Conservation (phyloP, 345 rosid species). For the Salix viminalis region DNA sequence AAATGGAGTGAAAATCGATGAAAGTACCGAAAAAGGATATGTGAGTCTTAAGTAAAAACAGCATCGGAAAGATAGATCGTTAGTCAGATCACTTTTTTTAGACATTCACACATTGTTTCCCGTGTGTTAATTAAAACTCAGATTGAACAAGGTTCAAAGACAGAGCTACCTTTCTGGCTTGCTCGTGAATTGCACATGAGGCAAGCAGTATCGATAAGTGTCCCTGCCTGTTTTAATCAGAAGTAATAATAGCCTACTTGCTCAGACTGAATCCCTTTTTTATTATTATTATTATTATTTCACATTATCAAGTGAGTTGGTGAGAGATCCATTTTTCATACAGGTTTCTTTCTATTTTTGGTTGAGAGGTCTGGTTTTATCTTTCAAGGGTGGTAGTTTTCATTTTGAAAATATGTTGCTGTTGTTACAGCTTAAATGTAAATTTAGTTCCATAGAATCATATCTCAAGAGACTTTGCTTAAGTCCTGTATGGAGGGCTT, state of each 20-base stretch:
- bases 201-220: constrained; percentile 55
- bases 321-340: background rate
- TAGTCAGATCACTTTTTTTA: background rate
- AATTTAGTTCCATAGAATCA: no score
- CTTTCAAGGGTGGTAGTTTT: background rate
- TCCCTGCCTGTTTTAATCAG: constrained; percentile 70
- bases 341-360: background rate
- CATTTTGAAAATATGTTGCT: background rate
- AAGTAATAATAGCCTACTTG: constrained; percentile 37
- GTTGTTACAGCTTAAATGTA: background rate
- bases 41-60: constrained; percentile 33
- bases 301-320: background rate
- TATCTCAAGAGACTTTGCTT: background rate
- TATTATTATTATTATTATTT: background rate
- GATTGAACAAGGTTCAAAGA: constrained; percentile 75
- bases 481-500: background rate
- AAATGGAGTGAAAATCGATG: constrained; percentile 75
- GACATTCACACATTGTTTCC: background rate
- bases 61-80: background rate
- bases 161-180: constrained; percentile 83
- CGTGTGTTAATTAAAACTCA: constrained; percentile 9
- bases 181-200: constrained; percentile 63
- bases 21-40: constrained; percentile 55
- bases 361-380: background rate
- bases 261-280: background rate